Evolutionary conservation across 2,329 filamentous ascomycete genomes (phyloP).

Genomic region (Phoma sp.): DNA sequence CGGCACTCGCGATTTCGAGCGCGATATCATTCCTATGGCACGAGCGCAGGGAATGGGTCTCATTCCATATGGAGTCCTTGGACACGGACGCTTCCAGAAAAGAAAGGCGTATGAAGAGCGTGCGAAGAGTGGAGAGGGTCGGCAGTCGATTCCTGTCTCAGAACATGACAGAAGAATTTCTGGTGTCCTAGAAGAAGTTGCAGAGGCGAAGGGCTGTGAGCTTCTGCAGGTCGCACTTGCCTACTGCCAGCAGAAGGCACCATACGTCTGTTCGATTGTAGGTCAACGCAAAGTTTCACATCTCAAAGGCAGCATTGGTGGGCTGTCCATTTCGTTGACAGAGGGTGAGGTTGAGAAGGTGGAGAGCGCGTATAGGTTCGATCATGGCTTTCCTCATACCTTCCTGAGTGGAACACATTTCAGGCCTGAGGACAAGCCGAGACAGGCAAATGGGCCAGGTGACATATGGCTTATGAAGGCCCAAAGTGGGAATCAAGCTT

Average conservation of each 20-base stretch:
- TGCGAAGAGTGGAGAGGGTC: conserved; percentile 39
- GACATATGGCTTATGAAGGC: neutral
- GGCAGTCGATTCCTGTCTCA: conserved; percentile 19
- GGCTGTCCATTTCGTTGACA: neutral
- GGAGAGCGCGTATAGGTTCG: conserved; percentile 66
- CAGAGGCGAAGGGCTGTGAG: conserved; percentile 59
- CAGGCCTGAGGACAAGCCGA: neutral
- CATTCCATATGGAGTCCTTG: conserved; percentile 62
- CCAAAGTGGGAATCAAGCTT: neutral
- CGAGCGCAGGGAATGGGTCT: conserved; percentile 50
- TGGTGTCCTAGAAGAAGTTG: conserved; percentile 65
- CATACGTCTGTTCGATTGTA: conserved; percentile 75
- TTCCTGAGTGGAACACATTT: conserved; percentile 19
- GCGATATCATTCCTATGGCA: conserved; percentile 55
- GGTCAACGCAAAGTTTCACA: conserved; percentile 64
- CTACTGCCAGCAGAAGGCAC: conserved; percentile 74
- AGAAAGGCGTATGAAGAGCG: conserved; percentile 49
- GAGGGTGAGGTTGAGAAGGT: conserved; percentile 50
- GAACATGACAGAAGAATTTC: conserved; percentile 61
- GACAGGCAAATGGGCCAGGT: neutral
- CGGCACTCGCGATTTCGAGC: conserved; percentile 52
- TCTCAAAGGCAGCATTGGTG: neutral
- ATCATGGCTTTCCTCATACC: conserved; percentile 67
- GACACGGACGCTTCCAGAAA: conserved; percentile 52
- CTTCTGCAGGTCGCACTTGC: conserved; percentile 66